Evolutionary conservation across 352 stramenopile species (phyloP).

Genomic region (Phytophthora gonapodyides): DNA sequence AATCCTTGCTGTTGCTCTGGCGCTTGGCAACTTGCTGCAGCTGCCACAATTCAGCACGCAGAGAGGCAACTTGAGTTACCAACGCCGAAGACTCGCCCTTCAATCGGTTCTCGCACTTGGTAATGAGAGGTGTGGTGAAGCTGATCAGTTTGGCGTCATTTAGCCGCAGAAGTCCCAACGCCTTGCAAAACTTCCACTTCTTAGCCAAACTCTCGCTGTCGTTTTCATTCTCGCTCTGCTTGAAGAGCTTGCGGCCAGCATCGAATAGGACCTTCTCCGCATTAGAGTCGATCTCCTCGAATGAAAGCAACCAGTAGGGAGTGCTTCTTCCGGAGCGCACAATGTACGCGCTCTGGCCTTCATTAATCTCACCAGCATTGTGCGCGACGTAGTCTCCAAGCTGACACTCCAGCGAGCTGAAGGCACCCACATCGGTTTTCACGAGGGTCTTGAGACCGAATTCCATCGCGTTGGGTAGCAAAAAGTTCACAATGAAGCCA

Average conservation of each 20-base stretch:
- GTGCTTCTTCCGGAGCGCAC: constrained; percentile 38
- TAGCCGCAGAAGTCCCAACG: constrained; percentile 54
- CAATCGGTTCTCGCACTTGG: constrained; percentile 38
- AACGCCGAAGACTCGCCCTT: constrained; percentile 1
- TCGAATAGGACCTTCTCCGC: constrained; percentile 40
- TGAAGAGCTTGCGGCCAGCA: constrained; percentile 33
- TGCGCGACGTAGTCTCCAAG: constrained; percentile 56
- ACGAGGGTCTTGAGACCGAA: constrained; percentile 58
- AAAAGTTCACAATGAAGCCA: constrained; percentile 54
- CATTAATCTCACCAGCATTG: constrained; percentile 50
- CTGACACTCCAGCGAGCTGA: constrained; percentile 57
- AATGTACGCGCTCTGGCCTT: constrained; percentile 50
- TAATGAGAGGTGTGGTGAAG: constrained; percentile 53
- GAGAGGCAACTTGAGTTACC: constrained; percentile 20
- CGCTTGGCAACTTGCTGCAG: constrained; percentile 59
- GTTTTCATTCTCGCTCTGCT: constrained; percentile 17
- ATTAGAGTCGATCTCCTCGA: constrained; percentile 24
- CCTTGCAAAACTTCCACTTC: constrained; percentile 75
- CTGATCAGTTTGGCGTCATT: constrained; percentile 40
- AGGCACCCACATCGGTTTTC: constrained; percentile 40
- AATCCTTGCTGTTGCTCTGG: constrained; percentile 24
- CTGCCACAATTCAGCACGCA: constrained; percentile 76
- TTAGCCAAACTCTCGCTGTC: constrained; percentile 40
- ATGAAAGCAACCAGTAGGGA: constrained; percentile 32
- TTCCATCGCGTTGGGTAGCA: constrained; percentile 63